These are phyloP conservation scores for Sugiyamaella mastotermitis DNA, from an alignment of 805 yeast species.

Conservation along the genomic window DNA sequence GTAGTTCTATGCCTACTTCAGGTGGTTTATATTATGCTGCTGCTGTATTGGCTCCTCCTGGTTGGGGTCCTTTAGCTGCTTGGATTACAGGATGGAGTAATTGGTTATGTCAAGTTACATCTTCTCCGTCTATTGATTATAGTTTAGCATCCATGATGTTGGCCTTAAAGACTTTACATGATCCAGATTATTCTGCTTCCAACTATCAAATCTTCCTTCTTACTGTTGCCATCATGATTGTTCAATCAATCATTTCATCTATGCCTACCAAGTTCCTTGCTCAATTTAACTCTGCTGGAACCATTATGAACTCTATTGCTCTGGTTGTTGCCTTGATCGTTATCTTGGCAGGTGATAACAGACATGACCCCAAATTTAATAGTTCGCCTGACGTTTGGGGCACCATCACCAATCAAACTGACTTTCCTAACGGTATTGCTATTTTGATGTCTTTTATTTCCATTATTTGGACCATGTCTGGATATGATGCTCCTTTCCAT, in stretches of 20 bases:
- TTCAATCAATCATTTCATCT: slow-evolving; percentile 44
- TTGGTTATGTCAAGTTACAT: slow-evolving; percentile 60
- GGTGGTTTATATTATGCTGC: slow-evolving; percentile 69
- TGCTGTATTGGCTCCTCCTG: slow-evolving; percentile 52
- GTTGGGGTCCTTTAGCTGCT: slow-evolving; percentile 46
- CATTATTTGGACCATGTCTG: slow-evolving; percentile 54
- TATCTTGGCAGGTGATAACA: slow-evolving; percentile 43
- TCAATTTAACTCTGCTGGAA: slow-evolving; percentile 43
- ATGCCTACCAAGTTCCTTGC: slow-evolving; percentile 53
- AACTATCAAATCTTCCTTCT: slow-evolving; percentile 48
- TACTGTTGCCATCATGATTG: slow-evolving; percentile 45
- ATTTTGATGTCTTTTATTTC: slow-evolving; percentile 42
- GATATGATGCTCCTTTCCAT: slow-evolving; percentile 71
- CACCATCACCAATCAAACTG: slow-evolving; percentile 48
- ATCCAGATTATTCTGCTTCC: slow-evolving; percentile 36
- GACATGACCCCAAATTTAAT: slow-evolving; percentile 40
- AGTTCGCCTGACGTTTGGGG: slow-evolving; percentile 45
- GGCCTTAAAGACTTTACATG: slow-evolving; percentile 41
- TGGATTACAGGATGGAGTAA: slow-evolving; percentile 63
- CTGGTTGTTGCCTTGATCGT: slow-evolving; percentile 47
- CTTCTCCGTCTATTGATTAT: slow-evolving; percentile 55
- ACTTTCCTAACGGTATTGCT: slow-evolving; percentile 58
- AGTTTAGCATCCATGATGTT: slow-evolving; percentile 52
- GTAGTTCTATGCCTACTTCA: slow-evolving; percentile 60
- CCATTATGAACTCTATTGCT: slow-evolving; percentile 44